Evolutionary conservation across 2,329 filamentous ascomycete genomes (phyloP).

Genomic region (Didymella glomerata): DNA sequence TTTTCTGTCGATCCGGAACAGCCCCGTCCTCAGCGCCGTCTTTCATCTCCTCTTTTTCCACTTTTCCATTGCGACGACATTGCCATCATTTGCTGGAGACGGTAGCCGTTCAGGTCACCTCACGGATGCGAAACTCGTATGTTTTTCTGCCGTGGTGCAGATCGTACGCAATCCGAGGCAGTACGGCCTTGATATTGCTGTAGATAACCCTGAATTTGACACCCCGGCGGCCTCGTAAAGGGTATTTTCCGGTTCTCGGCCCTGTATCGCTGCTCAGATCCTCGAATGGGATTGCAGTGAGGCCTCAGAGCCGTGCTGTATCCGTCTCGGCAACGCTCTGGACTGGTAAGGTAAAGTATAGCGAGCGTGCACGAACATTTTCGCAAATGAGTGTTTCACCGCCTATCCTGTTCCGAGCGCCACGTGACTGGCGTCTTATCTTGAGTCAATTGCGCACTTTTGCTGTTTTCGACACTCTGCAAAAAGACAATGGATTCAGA

Average conservation of each 20-base stretch:
- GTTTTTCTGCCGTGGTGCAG: background rate
- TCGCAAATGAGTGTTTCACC: constrained; percentile 22
- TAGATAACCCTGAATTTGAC: background rate
- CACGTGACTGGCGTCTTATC: constrained; percentile 16
- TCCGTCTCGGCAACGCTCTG: constrained; percentile 12
- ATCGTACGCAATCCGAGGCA: background rate
- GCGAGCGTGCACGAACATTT: constrained; percentile 21
- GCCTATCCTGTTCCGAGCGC: constrained; percentile 6
- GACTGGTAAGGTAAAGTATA: constrained; percentile 16
- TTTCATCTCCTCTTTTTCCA: constrained; percentile 6
- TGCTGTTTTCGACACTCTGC: background rate
- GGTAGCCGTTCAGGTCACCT: background rate
- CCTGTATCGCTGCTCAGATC: constrained; percentile 2
- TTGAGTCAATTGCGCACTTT: constrained; percentile 15
- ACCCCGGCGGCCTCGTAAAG: background rate
- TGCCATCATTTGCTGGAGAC: background rate
- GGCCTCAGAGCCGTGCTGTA: background rate
- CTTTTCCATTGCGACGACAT: constrained; percentile 2
- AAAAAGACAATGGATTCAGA: constrained; percentile 2
- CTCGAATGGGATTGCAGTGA: constrained; percentile 7
- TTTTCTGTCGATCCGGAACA: background rate
- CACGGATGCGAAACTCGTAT: background rate
- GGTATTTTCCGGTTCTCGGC: constrained; percentile 2
- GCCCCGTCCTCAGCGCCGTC: background rate
- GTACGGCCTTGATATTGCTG: constrained; percentile 1